These are phyloP conservation scores for Aphanoascus verrucosus DNA, from an alignment of 2,329 filamentous ascomycete genomes.

Conservation along the genomic window DNA sequence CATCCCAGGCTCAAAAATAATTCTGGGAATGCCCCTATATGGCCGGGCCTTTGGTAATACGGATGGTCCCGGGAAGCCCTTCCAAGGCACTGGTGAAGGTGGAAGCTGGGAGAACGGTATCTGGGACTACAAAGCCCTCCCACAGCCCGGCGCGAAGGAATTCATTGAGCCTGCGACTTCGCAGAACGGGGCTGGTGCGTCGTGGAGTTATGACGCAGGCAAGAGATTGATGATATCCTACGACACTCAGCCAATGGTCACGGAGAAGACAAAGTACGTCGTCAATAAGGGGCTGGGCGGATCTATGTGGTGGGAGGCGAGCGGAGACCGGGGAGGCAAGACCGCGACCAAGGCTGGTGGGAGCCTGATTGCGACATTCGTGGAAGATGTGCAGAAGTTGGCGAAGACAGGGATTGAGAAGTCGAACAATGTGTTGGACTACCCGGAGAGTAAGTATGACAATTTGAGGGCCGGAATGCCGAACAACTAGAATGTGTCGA, in stretches of 20 bases:
- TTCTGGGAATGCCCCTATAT: constrained; percentile 93
- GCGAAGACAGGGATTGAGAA: constrained; percentile 27
- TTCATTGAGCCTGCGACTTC: constrained; percentile 41
- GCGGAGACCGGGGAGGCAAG: constrained; percentile 57
- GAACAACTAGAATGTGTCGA: background rate
- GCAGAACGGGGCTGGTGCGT: constrained; percentile 47
- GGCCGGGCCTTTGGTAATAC: constrained; percentile 77
- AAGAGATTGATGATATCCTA: constrained; percentile 65
- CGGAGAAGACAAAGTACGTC: constrained; percentile 62
- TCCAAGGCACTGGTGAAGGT: constrained; percentile 61
- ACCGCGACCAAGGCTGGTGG: constrained; percentile 29
- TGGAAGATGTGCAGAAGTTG: constrained; percentile 25
- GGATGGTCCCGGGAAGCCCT: constrained; percentile 61
- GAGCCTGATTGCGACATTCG: constrained; percentile 56
- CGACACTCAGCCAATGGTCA: constrained; percentile 49
- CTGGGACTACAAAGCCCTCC: constrained; percentile 79
- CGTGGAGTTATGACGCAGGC: constrained; percentile 61
- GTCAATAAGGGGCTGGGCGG: constrained; percentile 59
- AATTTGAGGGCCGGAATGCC: constrained; percentile 25
- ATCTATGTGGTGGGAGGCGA: constrained; percentile 96
- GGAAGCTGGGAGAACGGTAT: constrained; percentile 72
- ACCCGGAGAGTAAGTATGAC: constrained; percentile 34
- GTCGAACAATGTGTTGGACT: constrained; percentile 27
- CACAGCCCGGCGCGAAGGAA: constrained; percentile 56
- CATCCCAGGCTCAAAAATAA: constrained; percentile 60